Base-by-base conservation (phyloP, 805 yeast species). In the Candida easanensis region DNA sequence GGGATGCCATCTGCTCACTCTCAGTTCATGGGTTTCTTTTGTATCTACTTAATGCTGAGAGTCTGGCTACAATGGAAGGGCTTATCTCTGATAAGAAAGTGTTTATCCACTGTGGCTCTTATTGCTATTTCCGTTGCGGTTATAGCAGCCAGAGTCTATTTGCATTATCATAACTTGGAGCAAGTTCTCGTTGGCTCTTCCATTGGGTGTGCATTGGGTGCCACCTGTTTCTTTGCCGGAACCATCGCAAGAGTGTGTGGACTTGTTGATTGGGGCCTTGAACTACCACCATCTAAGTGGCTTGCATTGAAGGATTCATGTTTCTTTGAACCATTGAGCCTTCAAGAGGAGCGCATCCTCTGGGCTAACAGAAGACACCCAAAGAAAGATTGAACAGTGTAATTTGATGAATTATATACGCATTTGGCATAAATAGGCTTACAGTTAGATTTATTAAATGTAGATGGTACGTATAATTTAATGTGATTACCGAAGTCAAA, bases 1-100 rank as follows among this genome's bases (percentile, higher is more conserved):
- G 99, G 99, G 0, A 91, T 91, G 97, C 99, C 99, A 0, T 81
- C 90, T 41, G 97, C 99, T 1, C 99, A 91, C 64, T 80, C 96
- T 0, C 99, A 91, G 65, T 93, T 90, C 63, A 85, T 91, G 89
- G 95, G 96, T 2, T 93, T 80, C 60, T 80, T 84, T 50, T 74
- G 79, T n/a, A 68, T 74, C 7, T 85, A 81, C 58, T 66, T 73
- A 48, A 53, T 71, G 3, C 69, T 84, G 45, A 66, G 69, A 39
- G 30, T 74, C 44, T 42, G 63, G 62, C 51, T 61, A 50, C 65
- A 73, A 57, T 66, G 79, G 78, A 62, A 66, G 49, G 58, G 63
- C 35, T 51, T 76, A 37, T 45, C 57, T 4, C 18, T 17, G 3
- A 1, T 20, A 0, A 58, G 67, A 36, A 71, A 68, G 42, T 9